Conservation (phyloP, 805 yeast genomes). For the Nakazawaea ernobii region DNA sequence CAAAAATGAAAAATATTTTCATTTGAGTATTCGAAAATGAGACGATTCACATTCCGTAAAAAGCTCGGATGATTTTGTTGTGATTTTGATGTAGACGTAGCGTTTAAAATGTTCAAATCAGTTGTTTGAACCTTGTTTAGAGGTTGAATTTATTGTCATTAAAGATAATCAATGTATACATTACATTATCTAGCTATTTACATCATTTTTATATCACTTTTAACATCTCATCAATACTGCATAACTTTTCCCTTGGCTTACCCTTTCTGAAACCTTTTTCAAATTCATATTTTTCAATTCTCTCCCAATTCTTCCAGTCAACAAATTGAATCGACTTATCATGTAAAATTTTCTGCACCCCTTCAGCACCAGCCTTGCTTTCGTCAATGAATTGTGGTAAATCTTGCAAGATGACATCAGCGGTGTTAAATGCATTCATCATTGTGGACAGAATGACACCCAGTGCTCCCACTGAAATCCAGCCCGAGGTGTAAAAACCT, state of each 20-base stretch:
- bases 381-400: constrained; percentile 18
- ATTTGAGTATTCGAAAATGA: too few relatives aligned
- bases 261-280: constrained; percentile 40
- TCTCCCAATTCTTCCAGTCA: constrained; percentile 65
- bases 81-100: too few relatives aligned
- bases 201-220: constrained; percentile 15
- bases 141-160: too few relatives aligned
- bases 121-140: too few relatives aligned
- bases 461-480: constrained; percentile 82
- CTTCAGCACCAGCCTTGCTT: constrained; percentile 26
- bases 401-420: constrained; percentile 59
- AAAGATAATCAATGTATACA: too few relatives aligned
- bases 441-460: constrained; percentile 92
- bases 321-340: constrained; percentile 26
- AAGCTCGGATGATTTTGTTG: too few relatives aligned
- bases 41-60: too few relatives aligned
- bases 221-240: constrained; percentile 44
- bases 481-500: constrained; percentile 78
- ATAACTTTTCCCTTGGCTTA: constrained; percentile 55
- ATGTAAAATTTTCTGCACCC: constrained; percentile 17
- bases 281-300: constrained; percentile 48
- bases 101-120: too few relatives aligned
- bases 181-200: too few relatives aligned
- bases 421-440: constrained; percentile 75
- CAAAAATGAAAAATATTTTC: too few relatives aligned